phyloP scores from a whole-genome alignment of 2,329 filamentous ascomycete genomes.

The Colletotrichum godetiae region DNA sequence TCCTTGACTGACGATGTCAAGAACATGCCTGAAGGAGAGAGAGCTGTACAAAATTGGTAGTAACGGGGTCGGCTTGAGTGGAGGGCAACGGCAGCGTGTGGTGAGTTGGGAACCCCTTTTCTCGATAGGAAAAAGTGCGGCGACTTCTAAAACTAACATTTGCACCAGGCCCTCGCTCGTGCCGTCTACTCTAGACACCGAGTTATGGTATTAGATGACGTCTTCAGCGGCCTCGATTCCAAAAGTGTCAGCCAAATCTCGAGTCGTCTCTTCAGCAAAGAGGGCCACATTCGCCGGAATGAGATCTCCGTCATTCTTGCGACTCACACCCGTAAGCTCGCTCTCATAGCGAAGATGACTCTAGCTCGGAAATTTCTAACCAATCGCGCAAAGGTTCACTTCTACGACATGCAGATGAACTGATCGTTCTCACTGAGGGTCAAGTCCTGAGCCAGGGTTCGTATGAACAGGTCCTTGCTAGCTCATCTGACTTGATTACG shows the following conservation, averaged over 20 bases:
- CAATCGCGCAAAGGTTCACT: background rate
- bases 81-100: slow-evolving; percentile 22
- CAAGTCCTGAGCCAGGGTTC: background rate
- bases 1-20: slow-evolving; percentile 7
- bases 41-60: slow-evolving; percentile 16
- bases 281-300: background rate
- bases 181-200: background rate
- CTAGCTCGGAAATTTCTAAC: background rate
- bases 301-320: slow-evolving; percentile 2
- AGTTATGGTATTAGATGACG: slow-evolving; percentile 8
- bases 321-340: slow-evolving; percentile 15
- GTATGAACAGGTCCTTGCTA: background rate
- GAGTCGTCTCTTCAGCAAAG: background rate
- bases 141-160: background rate
- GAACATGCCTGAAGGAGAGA: background rate
- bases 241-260: background rate
- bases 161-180: background rate
- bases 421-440: background rate
- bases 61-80: slow-evolving; percentile 12
- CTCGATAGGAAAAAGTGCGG: too few species aligned
- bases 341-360: background rate
- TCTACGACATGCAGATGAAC: background rate
- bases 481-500: background rate
- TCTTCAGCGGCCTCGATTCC: slow-evolving; percentile 16
- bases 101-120: background rate